Percentiles rank a stretch among this genome's conserved stretches.
Evolutionary conservation across 2,329 filamentous ascomycete genomes (phyloP).

Genomic region (Leptographium wingfieldii): DNA sequence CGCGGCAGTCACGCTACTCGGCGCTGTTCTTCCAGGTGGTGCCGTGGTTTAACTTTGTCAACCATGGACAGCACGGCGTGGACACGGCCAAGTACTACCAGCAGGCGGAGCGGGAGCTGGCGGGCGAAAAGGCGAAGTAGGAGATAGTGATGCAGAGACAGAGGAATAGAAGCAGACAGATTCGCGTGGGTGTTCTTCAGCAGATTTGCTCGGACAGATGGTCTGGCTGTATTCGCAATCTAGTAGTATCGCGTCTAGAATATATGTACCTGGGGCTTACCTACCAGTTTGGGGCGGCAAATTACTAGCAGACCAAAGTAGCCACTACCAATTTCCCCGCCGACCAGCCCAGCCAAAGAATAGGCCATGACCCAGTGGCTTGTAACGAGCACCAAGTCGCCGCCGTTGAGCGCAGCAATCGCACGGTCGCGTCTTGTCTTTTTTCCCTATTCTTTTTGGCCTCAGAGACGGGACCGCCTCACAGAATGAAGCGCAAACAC

Average conservation of each 20-base stretch:
- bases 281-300: not conserved
- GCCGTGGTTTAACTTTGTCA: slow-evolving; percentile 98
- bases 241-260: no score
- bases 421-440: not conserved
- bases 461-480: not conserved
- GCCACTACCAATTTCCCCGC: not conserved
- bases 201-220: no score
- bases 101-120: slow-evolving; percentile 86
- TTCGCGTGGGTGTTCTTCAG: no score
- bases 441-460: no score
- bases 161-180: no score
- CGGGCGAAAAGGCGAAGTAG: slow-evolving; percentile 45
- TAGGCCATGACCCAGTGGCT: not conserved
- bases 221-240: no score
- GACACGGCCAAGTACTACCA: slow-evolving; percentile 98
- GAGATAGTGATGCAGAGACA: not conserved
- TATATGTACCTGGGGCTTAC: no score
- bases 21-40: slow-evolving; percentile 72
- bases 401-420: not conserved
- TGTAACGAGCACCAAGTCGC: no score
- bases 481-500: not conserved
- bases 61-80: slow-evolving; percentile 89
- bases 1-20: slow-evolving; percentile 84
- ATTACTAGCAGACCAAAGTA: not conserved
- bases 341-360: not conserved